These are phyloP conservation scores for Beauveria asiatica DNA, from an alignment of 2,329 filamentous ascomycete genomes.

Conservation along the genomic window DNA sequence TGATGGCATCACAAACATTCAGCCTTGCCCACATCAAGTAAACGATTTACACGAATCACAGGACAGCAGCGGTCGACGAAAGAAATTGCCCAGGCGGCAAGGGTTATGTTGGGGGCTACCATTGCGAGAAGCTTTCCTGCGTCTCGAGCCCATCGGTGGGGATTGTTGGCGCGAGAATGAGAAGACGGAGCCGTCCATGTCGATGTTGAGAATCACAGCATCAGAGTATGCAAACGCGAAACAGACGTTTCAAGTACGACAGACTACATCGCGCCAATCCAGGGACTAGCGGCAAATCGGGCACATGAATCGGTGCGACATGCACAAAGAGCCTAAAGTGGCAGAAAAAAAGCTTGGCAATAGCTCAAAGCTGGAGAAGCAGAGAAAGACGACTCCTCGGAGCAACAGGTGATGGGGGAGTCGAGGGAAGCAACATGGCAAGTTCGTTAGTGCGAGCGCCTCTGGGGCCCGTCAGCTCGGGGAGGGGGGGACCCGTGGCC, in stretches of 20 bases:
- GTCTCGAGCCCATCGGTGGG: too few species aligned
- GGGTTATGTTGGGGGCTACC: too few species aligned
- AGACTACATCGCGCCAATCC: background rate
- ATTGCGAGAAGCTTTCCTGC: too few species aligned
- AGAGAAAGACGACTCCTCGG: background rate
- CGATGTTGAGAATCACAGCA: background rate
- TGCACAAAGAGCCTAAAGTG: slow-evolving; percentile 2
- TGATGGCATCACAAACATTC: too few species aligned
- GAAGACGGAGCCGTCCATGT: too few species aligned
- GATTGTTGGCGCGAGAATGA: background rate
- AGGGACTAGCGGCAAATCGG: slow-evolving; percentile 1
- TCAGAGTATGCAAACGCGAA: background rate
- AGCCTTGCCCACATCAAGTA: too few species aligned
- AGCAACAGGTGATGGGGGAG: slow-evolving; percentile 3
- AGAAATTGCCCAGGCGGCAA: too few species aligned
- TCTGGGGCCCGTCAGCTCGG: background rate
- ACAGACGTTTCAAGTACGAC: background rate
- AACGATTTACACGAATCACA: too few species aligned
- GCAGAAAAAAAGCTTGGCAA: slow-evolving; percentile 1
- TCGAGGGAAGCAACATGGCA: slow-evolving; percentile 10
- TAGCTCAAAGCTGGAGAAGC: slow-evolving; percentile 3
- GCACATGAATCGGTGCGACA: slow-evolving; percentile 8
- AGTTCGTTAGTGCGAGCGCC: background rate
- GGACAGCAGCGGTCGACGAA: too few species aligned
- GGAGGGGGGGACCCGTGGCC: background rate